phyloP scores from a whole-genome alignment of 192 early-diverging fungal species.

The Irineochytrium annulatum region DNA sequence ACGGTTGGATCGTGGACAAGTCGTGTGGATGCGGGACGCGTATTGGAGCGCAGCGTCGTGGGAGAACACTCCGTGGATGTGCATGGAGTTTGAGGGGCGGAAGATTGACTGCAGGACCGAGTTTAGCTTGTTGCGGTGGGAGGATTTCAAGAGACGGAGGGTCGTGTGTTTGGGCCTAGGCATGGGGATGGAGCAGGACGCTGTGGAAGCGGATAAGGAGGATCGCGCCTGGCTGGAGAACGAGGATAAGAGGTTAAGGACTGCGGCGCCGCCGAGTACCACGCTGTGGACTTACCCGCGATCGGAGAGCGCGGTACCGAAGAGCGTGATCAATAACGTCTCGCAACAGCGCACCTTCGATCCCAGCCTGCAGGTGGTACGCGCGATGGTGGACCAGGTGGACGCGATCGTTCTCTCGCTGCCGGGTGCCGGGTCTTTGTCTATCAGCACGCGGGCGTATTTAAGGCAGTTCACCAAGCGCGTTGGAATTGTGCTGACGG shows the following conservation, averaged over 20 bases:
- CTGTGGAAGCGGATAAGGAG: no score
- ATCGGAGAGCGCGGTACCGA: no score
- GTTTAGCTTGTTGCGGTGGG: neutral
- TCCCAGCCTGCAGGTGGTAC: neutral
- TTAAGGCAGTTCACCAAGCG: neutral
- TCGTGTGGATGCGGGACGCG: neutral
- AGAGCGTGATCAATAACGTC: no score
- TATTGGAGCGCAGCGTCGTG: neutral
- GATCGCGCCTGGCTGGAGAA: no score
- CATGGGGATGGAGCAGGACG: neutral
- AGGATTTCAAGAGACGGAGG: neutral
- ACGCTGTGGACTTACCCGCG: no score
- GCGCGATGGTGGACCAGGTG: neutral
- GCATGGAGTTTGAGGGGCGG: neutral
- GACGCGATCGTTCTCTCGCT: neutral
- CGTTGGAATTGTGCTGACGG: neutral
- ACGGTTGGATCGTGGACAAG: neutral
- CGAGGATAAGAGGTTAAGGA: no score
- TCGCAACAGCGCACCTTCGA: neutral
- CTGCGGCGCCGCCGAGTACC: no score
- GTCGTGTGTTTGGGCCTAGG: neutral
- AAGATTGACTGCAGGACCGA: neutral
- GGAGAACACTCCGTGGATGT: neutral
- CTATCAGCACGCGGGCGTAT: neutral
- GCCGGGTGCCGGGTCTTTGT: neutral